These are phyloP conservation scores for Nemania diffusa DNA, from an alignment of 2,329 filamentous ascomycete genomes.

Conservation along the genomic window DNA sequence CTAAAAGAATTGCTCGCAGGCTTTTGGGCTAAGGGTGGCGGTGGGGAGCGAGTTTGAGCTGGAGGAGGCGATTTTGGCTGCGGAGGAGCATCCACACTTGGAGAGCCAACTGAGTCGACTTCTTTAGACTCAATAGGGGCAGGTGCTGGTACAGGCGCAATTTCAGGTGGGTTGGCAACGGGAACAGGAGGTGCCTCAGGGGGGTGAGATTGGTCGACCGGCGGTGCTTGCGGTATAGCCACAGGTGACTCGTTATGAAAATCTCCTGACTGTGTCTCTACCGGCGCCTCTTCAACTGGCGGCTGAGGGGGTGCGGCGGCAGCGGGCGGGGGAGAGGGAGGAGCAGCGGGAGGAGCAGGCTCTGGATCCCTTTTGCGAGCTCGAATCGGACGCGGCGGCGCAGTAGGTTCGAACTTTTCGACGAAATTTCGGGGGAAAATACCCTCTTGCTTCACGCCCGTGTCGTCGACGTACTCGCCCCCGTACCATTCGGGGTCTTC, in stretches of 20 bases:
- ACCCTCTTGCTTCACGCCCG: constrained; percentile 80
- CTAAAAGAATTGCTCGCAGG: constrained; percentile 82
- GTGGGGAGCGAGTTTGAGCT: constrained; percentile 65
- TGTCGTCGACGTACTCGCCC: constrained; percentile 84
- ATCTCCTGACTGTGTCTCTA: constrained; percentile 33
- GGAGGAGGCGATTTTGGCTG: constrained; percentile 48
- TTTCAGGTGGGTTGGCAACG: constrained; percentile 52
- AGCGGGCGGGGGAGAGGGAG: constrained; percentile 50
- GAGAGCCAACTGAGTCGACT: constrained; percentile 53
- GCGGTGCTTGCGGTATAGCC: constrained; percentile 44
- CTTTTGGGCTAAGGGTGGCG: constrained; percentile 78
- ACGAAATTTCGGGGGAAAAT: constrained; percentile 98
- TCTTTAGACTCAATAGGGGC: constrained; percentile 48
- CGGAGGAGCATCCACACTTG: constrained; percentile 53
- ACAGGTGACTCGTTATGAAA: constrained; percentile 50
- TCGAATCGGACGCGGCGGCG: constrained; percentile 85
- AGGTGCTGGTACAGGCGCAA: constrained; percentile 52
- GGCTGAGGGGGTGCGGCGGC: constrained; percentile 44
- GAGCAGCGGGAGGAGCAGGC: constrained; percentile 49
- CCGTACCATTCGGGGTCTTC: constrained; percentile 96
- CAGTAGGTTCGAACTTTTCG: constrained; percentile 91
- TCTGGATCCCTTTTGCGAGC: constrained; percentile 74
- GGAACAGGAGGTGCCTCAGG: constrained; percentile 45
- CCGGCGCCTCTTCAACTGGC: constrained; percentile 39
- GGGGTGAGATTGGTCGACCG: constrained; percentile 45